A percentile compares a stretch with the other conserved stretches of the same genome.
These are phyloP conservation scores for Raphidocelis subcapitata DNA, from an alignment of 139 green algal species.

Conservation along the genomic window DNA sequence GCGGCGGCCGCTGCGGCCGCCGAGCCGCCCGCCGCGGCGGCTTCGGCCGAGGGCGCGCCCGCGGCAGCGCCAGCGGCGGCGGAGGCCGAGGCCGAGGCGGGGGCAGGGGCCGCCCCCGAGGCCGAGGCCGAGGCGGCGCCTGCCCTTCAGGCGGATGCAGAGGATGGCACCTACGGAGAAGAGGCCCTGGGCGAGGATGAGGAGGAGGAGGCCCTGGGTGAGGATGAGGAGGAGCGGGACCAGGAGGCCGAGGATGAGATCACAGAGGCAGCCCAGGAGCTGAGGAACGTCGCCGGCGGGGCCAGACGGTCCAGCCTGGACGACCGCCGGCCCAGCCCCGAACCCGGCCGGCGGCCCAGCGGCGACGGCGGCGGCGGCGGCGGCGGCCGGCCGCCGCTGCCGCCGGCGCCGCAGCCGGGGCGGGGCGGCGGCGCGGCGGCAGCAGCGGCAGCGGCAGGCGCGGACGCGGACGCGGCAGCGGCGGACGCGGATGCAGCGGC, in stretches of 20 bases:
- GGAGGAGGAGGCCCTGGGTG: not conserved
- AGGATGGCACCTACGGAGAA: too few species aligned
- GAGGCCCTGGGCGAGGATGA: not conserved
- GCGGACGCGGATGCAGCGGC: too few species aligned
- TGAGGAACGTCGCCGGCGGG: not conserved
- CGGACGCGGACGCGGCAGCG: too few species aligned
- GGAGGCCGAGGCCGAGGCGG: not conserved
- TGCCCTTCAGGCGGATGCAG: too few species aligned
- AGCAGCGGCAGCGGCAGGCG: constrained; percentile 9
- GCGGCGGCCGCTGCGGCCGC: not conserved
- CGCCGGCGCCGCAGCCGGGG: not conserved
- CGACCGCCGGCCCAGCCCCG: not conserved
- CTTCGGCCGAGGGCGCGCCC: not conserved
- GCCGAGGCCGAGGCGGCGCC: too few species aligned
- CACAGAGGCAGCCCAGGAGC: not conserved
- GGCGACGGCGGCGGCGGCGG: not conserved
- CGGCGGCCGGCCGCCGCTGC: not conserved
- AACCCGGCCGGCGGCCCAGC: not conserved
- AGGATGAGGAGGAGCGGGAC: not conserved
- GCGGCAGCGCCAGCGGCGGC: not conserved
- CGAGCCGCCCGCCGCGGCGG: not conserved
- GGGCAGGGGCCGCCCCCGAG: too few species aligned
- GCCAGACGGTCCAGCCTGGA: not conserved
- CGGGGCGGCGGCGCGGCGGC: not conserved
- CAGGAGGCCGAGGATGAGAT: not conserved